Base-by-base conservation (phyloP, 2,329 filamentous ascomycete species). In the Alternaria tenuissima region DNA sequence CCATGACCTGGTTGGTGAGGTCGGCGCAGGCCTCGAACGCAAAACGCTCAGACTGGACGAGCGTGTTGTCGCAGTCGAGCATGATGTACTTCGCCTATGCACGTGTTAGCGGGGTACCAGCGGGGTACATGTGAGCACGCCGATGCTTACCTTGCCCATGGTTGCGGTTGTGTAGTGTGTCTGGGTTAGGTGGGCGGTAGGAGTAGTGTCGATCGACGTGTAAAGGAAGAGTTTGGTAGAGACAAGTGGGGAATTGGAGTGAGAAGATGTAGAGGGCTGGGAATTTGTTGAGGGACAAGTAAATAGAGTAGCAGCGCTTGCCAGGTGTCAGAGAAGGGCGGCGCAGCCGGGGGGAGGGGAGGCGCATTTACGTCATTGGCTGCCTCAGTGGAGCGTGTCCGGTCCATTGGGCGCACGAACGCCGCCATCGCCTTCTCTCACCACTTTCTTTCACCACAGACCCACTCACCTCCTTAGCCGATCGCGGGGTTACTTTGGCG, bases 21-120 rank as follows among this genome's bases (percentile, higher is more conserved):
- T 92, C 91, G 73, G 93, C 92, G 80, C 92, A 96, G 69, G 92
- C 93, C 82, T 94, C 92, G 79, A 97, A 96, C 77, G 93, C 93
- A 71, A 96, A 86, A 74, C 91, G 89, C 84, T 97, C 94, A 55
- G 92, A 96, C 72, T 95, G 88, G 78, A 95, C 93, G 78, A 97
- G 92, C 66, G 93, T 97, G 86, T 97, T 97, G 87, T 97, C 84
- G 80, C 85, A 84, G 80, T 84, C 82, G 77, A 84, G 81, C 65
- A 84, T 81, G 73, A 84, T 81, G 76, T 83, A 81, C 67, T 81
- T 83, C 76, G 80, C 79, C 78, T 80, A 61, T 24, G 18, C 41
- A 53, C 14, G 3, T 28, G 57, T 73, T 62, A 75, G 70, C 52
- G 62, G 54, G 63, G 64, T 60, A 55, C 57, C 53, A 52, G 66